Evolutionary conservation across 345 rosid species (phyloP), one percentile per base, ranked within the genome.

Genomic region (Cardamine chenopodiifolia): DNA sequence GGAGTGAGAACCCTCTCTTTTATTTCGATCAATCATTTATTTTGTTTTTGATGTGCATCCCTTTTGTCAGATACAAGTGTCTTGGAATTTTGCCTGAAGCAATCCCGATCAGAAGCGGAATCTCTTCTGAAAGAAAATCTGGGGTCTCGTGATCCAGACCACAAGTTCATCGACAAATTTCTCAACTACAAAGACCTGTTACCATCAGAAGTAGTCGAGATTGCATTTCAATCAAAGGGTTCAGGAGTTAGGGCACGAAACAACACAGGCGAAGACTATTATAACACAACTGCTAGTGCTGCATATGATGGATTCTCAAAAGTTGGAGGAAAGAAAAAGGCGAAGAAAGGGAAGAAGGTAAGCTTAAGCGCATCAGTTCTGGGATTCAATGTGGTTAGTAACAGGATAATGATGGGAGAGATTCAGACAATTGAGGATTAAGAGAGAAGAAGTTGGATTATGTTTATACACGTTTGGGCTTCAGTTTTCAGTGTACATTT

Each of bases 321-420:
- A 74, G 92, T 83, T 7, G 93, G 91, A 66, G 86, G 92, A 61
- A 90, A 88, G 90, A 92, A 84, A 67, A 90, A 85, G 78, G 90
- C 88, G 6, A 95, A 92, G 81, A 90, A 89, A 80, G 96, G 96
- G 56, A 95, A 95, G 89, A 92, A 92, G 83, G 92, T 92, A 83
- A 94, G 85, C 84, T 86, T 94, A 17, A 92, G 83, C 37, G 83
- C 92, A 3, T 75, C 94, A 10, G 97, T 82, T 72, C 73, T 95
- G 34, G 98, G 98, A n/a, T 95, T 95, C 49, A 95, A 84, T 29
- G 98, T 95, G 12, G 98, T 95, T 45, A 95, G 99, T 73, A 92
- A 95, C 87, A 86, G 98, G 73, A 95, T 95, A 72, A 90, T 90
- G 98, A 95, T 83, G 99, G 99, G 99, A 19, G 98, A 95, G 92